phyloP scores from a whole-genome alignment of 1,139 yeast genomes.

The Pichia sp. region DNA sequence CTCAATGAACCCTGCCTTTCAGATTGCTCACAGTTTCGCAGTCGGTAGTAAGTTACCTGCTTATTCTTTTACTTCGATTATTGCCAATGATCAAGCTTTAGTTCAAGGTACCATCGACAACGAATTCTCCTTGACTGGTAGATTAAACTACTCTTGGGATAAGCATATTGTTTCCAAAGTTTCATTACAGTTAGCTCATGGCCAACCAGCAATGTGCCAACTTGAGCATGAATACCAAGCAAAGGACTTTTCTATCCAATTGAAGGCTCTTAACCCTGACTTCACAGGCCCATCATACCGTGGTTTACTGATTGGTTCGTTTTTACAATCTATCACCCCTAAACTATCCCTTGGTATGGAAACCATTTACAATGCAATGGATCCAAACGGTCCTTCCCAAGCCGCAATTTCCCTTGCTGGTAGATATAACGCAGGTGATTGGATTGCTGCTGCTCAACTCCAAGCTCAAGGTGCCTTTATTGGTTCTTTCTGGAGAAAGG shows the following conservation, averaged over 20 bases:
- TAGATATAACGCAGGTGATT: slow-evolving; percentile 79
- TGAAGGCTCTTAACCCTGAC: slow-evolving; percentile 89
- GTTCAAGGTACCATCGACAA: slow-evolving; percentile 91
- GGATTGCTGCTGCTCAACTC: slow-evolving; percentile 93
- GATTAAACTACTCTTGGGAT: slow-evolving; percentile 91
- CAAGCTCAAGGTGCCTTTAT: slow-evolving; percentile 89
- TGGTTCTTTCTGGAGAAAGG: slow-evolving; percentile 92
- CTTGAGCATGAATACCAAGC: slow-evolving; percentile 96
- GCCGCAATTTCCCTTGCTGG: slow-evolving; percentile 88
- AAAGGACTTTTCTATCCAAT: slow-evolving; percentile 77
- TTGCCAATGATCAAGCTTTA: slow-evolving; percentile 80
- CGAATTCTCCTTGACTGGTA: slow-evolving; percentile 80
- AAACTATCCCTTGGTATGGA: slow-evolving; percentile 87
- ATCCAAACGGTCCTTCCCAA: slow-evolving; percentile 80
- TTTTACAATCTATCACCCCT: slow-evolving; percentile 84
- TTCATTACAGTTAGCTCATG: slow-evolving; percentile 81
- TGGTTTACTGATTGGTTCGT: slow-evolving; percentile 89
- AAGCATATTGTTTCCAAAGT: slow-evolving; percentile 74
- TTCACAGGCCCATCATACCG: slow-evolving; percentile 66
- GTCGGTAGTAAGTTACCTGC: slow-evolving; percentile 88
- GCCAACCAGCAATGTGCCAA: slow-evolving; percentile 93
- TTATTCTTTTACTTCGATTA: slow-evolving; percentile 86
- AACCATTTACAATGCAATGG: slow-evolving; percentile 80
- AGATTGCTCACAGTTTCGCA: slow-evolving; percentile 91
- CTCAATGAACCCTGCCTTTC: slow-evolving; percentile 90